Conservation (phyloP, 306 rosid species). For the Dalbergia cochinchinensis region DNA sequence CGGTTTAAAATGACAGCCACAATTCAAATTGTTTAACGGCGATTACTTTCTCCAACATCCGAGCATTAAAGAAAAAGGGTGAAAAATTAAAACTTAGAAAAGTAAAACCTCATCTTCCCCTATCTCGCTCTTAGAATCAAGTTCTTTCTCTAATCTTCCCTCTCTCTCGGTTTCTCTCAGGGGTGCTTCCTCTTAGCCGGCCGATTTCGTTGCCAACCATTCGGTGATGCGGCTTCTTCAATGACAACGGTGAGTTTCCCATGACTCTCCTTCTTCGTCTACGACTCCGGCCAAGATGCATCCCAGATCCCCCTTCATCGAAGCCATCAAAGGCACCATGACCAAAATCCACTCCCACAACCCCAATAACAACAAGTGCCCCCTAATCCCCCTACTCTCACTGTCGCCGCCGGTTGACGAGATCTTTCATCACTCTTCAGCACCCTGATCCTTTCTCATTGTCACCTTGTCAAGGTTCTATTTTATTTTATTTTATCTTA, state of each 20-base stretch:
- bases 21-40: no score
- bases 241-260: not conserved
- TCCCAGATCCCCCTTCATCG: slow-evolving; percentile 60
- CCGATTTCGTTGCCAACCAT: no score
- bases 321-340: slow-evolving; percentile 54
- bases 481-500: not conserved
- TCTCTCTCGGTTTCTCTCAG: no score
- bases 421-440: slow-evolving; percentile 70
- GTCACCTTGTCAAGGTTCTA: slow-evolving; percentile 64
- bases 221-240: no score
- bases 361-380: slow-evolving; percentile 36
- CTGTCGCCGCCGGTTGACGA: slow-evolving; percentile 60
- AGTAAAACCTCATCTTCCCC: no score
- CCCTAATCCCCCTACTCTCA: slow-evolving; percentile 13
- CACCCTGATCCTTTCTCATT: slow-evolving; percentile 54
- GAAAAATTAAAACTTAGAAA: no score
- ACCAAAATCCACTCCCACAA: slow-evolving; percentile 51
- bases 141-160: no score
- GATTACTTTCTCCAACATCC: no score
- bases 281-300: slow-evolving; percentile 44
- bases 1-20: no score
- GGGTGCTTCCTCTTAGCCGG: no score
- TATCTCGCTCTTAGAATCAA: no score
- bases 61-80: no score
- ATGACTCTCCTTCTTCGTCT: slow-evolving; percentile 43